Evolutionary conservation across 495 filamentous ascomycete species (phyloP).

Genomic region (Bryoglossum gracile): DNA sequence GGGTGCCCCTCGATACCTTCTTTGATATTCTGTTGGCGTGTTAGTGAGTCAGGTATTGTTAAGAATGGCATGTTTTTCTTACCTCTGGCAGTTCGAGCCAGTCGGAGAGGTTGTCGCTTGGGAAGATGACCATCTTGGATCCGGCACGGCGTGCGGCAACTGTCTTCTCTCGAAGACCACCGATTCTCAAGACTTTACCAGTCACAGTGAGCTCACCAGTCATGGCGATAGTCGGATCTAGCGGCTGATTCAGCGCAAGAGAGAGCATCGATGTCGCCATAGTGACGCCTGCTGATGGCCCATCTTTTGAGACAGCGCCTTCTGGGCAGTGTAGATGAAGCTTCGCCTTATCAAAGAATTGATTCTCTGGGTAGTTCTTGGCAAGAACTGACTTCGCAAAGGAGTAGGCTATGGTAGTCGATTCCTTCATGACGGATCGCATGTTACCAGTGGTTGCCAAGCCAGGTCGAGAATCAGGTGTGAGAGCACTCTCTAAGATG

Average conservation of each 20-base stretch:
- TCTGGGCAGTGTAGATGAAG: slow-evolving; percentile 97
- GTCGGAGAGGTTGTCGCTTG: slow-evolving; percentile 86
- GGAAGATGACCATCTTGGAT: slow-evolving; percentile 93
- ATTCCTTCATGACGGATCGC: slow-evolving; percentile 97
- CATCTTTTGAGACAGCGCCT: slow-evolving; percentile 94
- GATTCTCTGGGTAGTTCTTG: slow-evolving; percentile 74
- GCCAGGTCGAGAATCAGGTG: slow-evolving; percentile 60
- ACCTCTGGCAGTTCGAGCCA: slow-evolving; percentile 98
- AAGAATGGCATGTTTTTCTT: slow-evolving; percentile 28
- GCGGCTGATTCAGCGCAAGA: slow-evolving; percentile 66
- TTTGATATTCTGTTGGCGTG: slow-evolving; percentile 78
- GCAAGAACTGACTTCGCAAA: slow-evolving; percentile 89
- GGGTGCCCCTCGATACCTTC: slow-evolving; percentile 84
- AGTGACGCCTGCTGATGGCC: slow-evolving; percentile 90
- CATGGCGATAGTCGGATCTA: slow-evolving; percentile 92
- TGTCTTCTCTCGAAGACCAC: slow-evolving; percentile 96
- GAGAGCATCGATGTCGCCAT: slow-evolving; percentile 92
- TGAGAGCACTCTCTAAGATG: slow-evolving; percentile 79
- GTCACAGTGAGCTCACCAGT: slow-evolving; percentile 97
- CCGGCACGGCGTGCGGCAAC: slow-evolving; percentile 92
- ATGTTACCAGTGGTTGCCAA: slow-evolving; percentile 91
- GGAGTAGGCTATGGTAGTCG: slow-evolving; percentile 86
- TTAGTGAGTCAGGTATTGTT: slow-evolving; percentile 12
- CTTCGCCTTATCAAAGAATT: slow-evolving; percentile 93
- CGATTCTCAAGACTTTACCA: slow-evolving; percentile 94